Evolutionary conservation across 2,329 filamentous ascomycete species (phyloP), one percentile per base, ranked within the genome.

Genomic region (Aspergillus udagawae): DNA sequence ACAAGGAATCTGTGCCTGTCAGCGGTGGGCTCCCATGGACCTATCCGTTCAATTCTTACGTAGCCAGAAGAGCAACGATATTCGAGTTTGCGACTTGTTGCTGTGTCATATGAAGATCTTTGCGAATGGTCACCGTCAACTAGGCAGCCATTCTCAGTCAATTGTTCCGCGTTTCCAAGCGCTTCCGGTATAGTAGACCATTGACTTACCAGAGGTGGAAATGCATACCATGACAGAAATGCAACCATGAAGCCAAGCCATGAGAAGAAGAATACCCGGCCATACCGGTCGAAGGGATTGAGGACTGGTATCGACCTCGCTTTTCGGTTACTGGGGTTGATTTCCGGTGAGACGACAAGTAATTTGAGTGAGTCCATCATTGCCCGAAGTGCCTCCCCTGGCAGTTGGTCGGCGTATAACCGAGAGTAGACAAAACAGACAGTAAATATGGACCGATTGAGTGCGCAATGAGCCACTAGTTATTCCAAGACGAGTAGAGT

Each of bases 171-270:
- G n/a, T n/a, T 8, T 27, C 2, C 3, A n/a, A 6, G 6, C 10
- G 32, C 28, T 60, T 49, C 38, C 47, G 38, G 44, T 57, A 56
- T 35, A 62, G 56, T 48, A 27, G 21, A 14, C 3, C 32, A 41
- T 41, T 38, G 32, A 73, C 82, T 76, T 81, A 91, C 86, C 70
- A 94, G 78, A 64, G 92, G 92, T 62, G 92, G 90, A 74, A 96
- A 96, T 1, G 92, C 89, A 78, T 95, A 96, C 83, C 83, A 96
- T 10, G 90, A 92, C 82, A 91, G 90, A 75, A 96, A 96, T 7
- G 90, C 88, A 53, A 93, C 83, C 82, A 94, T 86, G 74, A 94
- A 94, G 2, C 90, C 90, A 50, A 92, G 82, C 86, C 90, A 94
- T 1, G 89, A 89, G 77, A 96, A 96, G 79, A 92, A 91, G 75